A percentile compares a stretch with the other conserved stretches of the same genome.
phyloP scores from a whole-genome alignment of 2,329 filamentous ascomycete species.

The Phaeophleospora eucalypticola region DNA sequence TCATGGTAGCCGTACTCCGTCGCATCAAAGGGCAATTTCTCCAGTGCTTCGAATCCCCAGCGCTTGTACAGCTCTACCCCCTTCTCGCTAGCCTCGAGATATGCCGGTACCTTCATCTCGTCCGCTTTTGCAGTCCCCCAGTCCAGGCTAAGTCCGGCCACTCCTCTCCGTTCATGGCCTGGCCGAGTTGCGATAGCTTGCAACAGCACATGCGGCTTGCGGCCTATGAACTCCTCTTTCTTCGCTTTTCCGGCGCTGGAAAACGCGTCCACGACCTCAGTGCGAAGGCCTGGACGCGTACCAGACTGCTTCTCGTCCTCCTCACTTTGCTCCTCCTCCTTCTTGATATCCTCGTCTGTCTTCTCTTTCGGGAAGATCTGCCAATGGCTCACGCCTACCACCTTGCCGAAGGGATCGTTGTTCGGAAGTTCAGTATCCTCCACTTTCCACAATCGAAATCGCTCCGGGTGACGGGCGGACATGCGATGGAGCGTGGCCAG shows the following conservation, averaged over 20 bases:
- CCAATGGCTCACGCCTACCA: conserved; percentile 33
- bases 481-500: conserved; percentile 8
- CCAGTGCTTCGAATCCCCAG: conserved; percentile 33
- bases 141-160: conserved; percentile 36
- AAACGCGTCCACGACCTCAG: conserved; percentile 22
- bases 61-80: conserved; percentile 39
- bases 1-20: conserved; percentile 24
- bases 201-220: conserved; percentile 26
- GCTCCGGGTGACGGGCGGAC: conserved; percentile 17
- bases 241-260: conserved; percentile 9
- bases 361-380: conserved; percentile 25
- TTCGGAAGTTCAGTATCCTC: conserved; percentile 27
- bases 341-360: conserved; percentile 25
- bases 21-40: conserved; percentile 27
- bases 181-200: conserved; percentile 36
- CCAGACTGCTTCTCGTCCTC: conserved; percentile 18
- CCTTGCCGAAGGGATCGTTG: conserved; percentile 17
- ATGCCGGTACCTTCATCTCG: conserved; percentile 34
- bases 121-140: conserved; percentile 41
- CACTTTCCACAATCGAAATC: conserved; percentile 23
- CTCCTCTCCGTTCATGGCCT: conserved; percentile 38
- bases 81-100: conserved; percentile 38
- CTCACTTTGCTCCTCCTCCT: conserved; percentile 21
- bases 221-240: conserved; percentile 25
- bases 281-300: conserved; percentile 17